These are phyloP conservation scores for Dendrobium huoshanense DNA, from an alignment of 106 monocot species.

Conservation along the genomic window DNA sequence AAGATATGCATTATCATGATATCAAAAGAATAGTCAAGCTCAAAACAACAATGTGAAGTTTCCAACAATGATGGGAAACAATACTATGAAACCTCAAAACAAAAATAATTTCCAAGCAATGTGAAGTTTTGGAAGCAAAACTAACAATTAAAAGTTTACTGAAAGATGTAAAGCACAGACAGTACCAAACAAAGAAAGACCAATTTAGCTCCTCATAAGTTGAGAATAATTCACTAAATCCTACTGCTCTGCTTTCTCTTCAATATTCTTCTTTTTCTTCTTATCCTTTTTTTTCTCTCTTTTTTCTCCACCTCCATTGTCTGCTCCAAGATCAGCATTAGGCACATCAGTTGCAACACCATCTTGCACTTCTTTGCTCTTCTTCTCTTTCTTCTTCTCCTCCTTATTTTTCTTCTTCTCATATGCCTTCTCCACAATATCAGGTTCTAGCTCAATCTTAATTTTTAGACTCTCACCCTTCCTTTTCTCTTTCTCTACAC, in stretches of 20 bases:
- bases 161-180: neutral
- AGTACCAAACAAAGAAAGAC: neutral
- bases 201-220: neutral
- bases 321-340: neutral
- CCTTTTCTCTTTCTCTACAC: constrained; percentile 27
- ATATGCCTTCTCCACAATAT: constrained; percentile 30
- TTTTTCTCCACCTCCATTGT: constrained; percentile 15
- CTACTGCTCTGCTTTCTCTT: constrained; percentile 18
- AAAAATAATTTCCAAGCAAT: too few species aligned
- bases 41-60: too few species aligned
- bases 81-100: neutral
- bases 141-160: neutral
- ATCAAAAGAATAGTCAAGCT: neutral
- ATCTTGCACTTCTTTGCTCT: constrained; percentile 4
- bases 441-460: constrained; percentile 10
- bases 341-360: neutral
- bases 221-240: constrained; percentile 5
- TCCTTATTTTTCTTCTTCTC: constrained; percentile 47
- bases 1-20: neutral
- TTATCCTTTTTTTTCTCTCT: constrained; percentile 66
- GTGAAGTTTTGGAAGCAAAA: too few species aligned
- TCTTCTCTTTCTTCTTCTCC: constrained; percentile 26
- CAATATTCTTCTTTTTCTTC: constrained; percentile 69
- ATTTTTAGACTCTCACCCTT: constrained; percentile 27
- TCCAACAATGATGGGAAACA: too few species aligned